Percentiles rank a stretch among this genome's conserved stretches.
Evolutionary conservation across 2,329 filamentous ascomycete species (phyloP).

Genomic region (Neonectria faginata): DNA sequence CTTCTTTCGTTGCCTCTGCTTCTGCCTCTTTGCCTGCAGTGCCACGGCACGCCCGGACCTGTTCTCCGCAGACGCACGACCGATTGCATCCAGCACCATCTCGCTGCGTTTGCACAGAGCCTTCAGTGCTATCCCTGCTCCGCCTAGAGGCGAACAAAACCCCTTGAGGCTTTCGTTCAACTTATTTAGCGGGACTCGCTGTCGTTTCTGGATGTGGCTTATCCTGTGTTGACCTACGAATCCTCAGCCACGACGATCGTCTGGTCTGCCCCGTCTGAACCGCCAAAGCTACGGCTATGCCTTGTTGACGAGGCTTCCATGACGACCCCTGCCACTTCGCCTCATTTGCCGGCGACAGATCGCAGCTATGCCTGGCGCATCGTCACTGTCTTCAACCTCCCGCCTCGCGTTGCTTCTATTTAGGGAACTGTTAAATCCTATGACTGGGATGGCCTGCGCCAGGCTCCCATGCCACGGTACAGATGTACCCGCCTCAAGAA

Average conservation of each 20-base stretch:
- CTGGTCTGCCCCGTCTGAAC: constrained; percentile 28
- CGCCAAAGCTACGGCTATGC: constrained; percentile 26
- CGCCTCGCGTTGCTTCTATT: constrained; percentile 39
- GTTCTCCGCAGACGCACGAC: constrained; percentile 38
- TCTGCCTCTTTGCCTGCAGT: constrained; percentile 4
- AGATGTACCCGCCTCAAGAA: constrained; percentile 17
- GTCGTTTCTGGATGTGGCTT: constrained; percentile 29
- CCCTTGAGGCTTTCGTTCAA: neutral
- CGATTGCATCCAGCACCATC: constrained; percentile 42
- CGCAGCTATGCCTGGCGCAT: constrained; percentile 27
- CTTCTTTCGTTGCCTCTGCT: constrained; percentile 20
- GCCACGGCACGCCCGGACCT: constrained; percentile 39
- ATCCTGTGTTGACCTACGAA: constrained; percentile 18
- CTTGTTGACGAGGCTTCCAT: constrained; percentile 33
- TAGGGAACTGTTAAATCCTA: constrained; percentile 28
- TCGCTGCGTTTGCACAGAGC: constrained; percentile 31
- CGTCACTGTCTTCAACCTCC: constrained; percentile 29
- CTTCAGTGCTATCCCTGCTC: constrained; percentile 9
- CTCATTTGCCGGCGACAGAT: constrained; percentile 19
- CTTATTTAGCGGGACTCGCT: neutral
- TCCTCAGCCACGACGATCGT: constrained; percentile 36
- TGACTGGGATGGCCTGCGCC: constrained; percentile 11
- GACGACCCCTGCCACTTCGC: constrained; percentile 37
- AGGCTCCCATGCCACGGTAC: constrained; percentile 11
- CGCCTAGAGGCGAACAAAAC: neutral